Percentiles rank a stretch among this genome's conserved stretches.
Conservation (phyloP, 495 filamentous ascomycete species). For the Geopyxis carbonaria region DNA sequence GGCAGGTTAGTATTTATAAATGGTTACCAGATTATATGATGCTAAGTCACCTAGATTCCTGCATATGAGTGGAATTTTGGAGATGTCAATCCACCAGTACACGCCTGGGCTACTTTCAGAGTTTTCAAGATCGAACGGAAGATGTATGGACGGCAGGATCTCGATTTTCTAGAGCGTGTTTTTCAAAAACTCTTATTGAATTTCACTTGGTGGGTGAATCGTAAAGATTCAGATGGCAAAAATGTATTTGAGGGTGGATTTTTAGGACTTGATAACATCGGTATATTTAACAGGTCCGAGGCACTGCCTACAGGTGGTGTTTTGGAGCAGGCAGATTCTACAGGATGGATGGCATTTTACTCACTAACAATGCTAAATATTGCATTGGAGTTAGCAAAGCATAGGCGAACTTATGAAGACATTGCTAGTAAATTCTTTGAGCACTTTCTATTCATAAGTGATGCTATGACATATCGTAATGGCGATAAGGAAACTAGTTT, state of each 20-base stretch:
- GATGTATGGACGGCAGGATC: constrained; percentile 82
- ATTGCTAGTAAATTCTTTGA: constrained; percentile 98
- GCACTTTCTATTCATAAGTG: constrained; percentile 92
- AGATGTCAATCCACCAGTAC: constrained; percentile 90
- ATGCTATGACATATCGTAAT: constrained; percentile 84
- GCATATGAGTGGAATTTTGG: constrained; percentile 97
- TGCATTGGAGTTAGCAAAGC: constrained; percentile 81
- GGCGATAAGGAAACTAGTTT: constrained; percentile 66
- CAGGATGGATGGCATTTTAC: constrained; percentile 98
- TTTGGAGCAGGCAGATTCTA: constrained; percentile 90
- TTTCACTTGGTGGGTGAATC: constrained; percentile 98
- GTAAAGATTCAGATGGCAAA: constrained; percentile 83
- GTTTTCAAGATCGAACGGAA: constrained; percentile 97
- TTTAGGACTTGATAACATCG: constrained; percentile 92
- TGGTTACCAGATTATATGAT: constrained; percentile 21
- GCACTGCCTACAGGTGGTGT: constrained; percentile 84
- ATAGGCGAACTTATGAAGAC: constrained; percentile 90
- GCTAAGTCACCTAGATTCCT: constrained; percentile 3
- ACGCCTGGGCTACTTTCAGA: constrained; percentile 88
- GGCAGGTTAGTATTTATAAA: constrained; percentile 46
- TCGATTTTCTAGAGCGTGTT: constrained; percentile 88
- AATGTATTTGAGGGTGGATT: constrained; percentile 96
- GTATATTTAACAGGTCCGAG: constrained; percentile 94
- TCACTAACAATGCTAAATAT: constrained; percentile 93
- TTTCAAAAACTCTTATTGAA: constrained; percentile 92